phyloP scores from a whole-genome alignment of 805 yeast genomes.

The Kuraishia capsulata region DNA sequence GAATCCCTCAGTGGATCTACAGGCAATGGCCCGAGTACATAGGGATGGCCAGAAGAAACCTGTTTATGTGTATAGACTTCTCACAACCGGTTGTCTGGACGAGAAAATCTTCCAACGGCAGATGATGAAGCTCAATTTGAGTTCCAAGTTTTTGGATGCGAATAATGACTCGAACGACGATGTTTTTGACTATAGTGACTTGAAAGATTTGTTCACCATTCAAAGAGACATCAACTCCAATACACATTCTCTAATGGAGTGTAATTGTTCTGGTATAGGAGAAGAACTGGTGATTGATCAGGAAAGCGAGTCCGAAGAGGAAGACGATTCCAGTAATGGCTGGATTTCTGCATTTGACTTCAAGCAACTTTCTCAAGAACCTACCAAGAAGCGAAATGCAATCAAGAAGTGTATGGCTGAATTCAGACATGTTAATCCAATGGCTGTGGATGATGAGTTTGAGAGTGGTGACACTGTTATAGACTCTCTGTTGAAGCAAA shows the following conservation, averaged over 20 bases:
- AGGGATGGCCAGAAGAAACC: conserved; percentile 84
- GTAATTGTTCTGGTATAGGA: conserved; percentile 53
- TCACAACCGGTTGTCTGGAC: conserved; percentile 87
- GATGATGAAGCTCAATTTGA: conserved; percentile 69
- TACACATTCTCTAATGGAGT: conserved; percentile 71
- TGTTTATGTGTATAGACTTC: conserved; percentile 70
- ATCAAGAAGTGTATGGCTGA: conserved; percentile 52
- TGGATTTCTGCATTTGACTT: conserved; percentile 54
- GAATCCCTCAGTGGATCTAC: conserved; percentile 91
- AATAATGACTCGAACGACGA: conserved; percentile 40
- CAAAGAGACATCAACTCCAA: conserved; percentile 40
- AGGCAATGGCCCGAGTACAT: conserved; percentile 93
- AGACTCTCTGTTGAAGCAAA: conserved; percentile 13
- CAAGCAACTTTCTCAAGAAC: conserved; percentile 23
- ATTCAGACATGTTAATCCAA: conserved; percentile 57
- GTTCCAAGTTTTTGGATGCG: conserved; percentile 56
- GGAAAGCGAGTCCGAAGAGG: conserved; percentile 15
- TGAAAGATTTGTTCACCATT: conserved; percentile 68
- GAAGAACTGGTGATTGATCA: conserved; percentile 15
- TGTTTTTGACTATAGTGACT: conserved; percentile 58
- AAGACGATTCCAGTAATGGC: conserved; percentile 11
- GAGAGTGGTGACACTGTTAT: conserved; percentile 23
- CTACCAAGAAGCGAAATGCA: conserved; percentile 25
- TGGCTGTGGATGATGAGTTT: conserved; percentile 3
- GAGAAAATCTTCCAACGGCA: conserved; percentile 93